Percentiles rank a stretch among this genome's conserved stretches.
phyloP scores from a whole-genome alignment of 306 rosid species.

The Inga oerstediana region DNA sequence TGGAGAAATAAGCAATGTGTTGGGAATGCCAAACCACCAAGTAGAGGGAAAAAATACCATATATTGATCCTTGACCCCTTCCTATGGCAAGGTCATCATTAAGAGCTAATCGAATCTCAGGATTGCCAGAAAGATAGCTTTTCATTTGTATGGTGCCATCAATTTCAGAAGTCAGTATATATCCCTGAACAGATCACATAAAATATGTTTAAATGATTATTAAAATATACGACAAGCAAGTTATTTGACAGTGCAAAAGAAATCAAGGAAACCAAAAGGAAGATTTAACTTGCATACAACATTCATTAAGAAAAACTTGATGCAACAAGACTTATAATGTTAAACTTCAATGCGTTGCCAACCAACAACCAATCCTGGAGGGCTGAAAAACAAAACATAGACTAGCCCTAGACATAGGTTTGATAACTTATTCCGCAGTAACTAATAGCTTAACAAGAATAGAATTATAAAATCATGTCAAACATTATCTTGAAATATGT shows the following conservation, averaged over 20 bases:
- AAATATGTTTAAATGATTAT: constrained; percentile 21
- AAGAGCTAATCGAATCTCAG: constrained; percentile 86
- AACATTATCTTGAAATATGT: background rate
- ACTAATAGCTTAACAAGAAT: background rate
- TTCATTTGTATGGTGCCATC: constrained; percentile 97
- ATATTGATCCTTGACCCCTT: constrained; percentile 53
- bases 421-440: background rate
- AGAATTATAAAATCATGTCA: background rate
- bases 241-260: constrained; percentile 26
- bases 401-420: background rate
- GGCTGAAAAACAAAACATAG: background rate
- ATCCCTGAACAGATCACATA: constrained; percentile 61
- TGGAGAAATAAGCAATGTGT: constrained; percentile 14
- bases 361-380: background rate
- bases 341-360: constrained; percentile 1
- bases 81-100: constrained; percentile 87
- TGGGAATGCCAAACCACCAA: constrained; percentile 22
- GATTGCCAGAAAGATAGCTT: constrained; percentile 88
- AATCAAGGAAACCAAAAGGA: background rate
- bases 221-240: constrained; percentile 8
- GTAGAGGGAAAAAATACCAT: constrained; percentile 42
- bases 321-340: constrained; percentile 9
- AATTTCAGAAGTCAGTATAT: constrained; percentile 87
- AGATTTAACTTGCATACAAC: background rate
- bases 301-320: constrained; percentile 21